Base-by-base conservation (phyloP, 2,329 filamentous ascomycete species). In the Clonostachys sp. region DNA sequence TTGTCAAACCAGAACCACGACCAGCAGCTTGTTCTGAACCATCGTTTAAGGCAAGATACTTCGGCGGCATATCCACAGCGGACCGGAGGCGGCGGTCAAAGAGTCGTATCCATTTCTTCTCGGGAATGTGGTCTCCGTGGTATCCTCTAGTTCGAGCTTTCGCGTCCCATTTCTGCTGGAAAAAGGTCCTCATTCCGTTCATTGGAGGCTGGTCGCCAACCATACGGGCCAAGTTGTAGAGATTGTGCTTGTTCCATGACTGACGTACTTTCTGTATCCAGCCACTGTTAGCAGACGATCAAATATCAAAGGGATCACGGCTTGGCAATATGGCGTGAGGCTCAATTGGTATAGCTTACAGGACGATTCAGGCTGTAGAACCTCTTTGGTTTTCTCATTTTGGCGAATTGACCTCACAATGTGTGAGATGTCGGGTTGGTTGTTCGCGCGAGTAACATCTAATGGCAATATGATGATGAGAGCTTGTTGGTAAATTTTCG, bases 121-220 rank as follows among this genome's bases (percentile, higher is more conserved):
- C 94, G 55, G 86, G 84, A 56, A 99, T 86, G 63, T 96, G 89
- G 65, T 96, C 92, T 68, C 92, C 94, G 72, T 99, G 94, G 69
- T 97, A 99, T 53, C 80, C 84, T 56, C 94, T 85, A 40, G 89
- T 82, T 54, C 84, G 67, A 18, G 91, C 83, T 71, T 99, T 99
- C 60, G 92, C 89, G 2, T 72, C 69, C 92, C 92, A 99, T 86
- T 99, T 99, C 71, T 97, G 92, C 77, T 97, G 92, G 79, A 95
- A 99, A 72, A 94, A 95, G 41, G 91, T 96, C 52, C 72, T 68
- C 45, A 56, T 57, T 14, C 63, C 59, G 17, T 55, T 61, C 34
- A 62, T 58, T 20, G 55, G 53, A 6, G 59, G 51, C 57, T 61
- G 65, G 44, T 55, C 55, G 14, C 64, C 66, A 33, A 57, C 57